Evolutionary conservation across 2,329 filamentous ascomycete species (phyloP).

Genomic region (Talaromyces piceae): DNA sequence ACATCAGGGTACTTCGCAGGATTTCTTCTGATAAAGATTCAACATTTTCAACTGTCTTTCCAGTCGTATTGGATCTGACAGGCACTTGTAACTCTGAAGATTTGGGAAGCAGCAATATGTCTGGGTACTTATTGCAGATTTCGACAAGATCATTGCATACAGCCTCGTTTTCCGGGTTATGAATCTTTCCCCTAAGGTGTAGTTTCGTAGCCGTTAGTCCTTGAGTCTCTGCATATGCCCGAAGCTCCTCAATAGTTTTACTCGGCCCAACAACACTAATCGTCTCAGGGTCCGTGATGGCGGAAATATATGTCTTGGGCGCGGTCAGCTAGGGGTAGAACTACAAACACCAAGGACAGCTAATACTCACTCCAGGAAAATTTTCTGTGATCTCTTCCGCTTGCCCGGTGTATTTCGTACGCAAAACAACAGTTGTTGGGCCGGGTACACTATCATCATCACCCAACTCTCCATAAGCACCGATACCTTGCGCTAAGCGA

Average conservation of each 20-base stretch:
- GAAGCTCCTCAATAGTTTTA: constrained; percentile 2
- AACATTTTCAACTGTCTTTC: background rate
- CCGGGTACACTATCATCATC: constrained; percentile 5
- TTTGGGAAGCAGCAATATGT: background rate
- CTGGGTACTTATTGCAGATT: background rate
- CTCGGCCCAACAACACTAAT: constrained; percentile 7
- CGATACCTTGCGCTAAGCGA: constrained; percentile 3
- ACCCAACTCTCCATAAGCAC: constrained; percentile 7
- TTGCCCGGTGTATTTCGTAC: constrained; percentile 6
- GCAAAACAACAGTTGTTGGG: constrained; percentile 6
- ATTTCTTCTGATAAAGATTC: constrained; percentile 4
- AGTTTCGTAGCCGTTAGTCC: constrained; percentile 7
- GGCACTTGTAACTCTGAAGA: background rate
- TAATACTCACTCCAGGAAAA: constrained; percentile 4
- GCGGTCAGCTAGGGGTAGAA: background rate
- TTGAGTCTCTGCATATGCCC: constrained; percentile 1
- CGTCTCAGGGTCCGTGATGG: constrained; percentile 7
- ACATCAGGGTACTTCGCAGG: constrained; percentile 3
- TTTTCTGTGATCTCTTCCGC: constrained; percentile 5
- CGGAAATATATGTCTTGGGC: constrained; percentile 8
- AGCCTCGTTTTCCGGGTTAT: constrained; percentile 6
- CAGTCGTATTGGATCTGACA: constrained; percentile 5
- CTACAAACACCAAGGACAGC: background rate
- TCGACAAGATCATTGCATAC: constrained; percentile 3
- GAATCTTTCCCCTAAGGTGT: constrained; percentile 7